A percentile compares a stretch with the other conserved stretches of the same genome.
Evolutionary conservation across 2,329 filamentous ascomycete species (phyloP).

Genomic region (Colletotrichum gigasporum): DNA sequence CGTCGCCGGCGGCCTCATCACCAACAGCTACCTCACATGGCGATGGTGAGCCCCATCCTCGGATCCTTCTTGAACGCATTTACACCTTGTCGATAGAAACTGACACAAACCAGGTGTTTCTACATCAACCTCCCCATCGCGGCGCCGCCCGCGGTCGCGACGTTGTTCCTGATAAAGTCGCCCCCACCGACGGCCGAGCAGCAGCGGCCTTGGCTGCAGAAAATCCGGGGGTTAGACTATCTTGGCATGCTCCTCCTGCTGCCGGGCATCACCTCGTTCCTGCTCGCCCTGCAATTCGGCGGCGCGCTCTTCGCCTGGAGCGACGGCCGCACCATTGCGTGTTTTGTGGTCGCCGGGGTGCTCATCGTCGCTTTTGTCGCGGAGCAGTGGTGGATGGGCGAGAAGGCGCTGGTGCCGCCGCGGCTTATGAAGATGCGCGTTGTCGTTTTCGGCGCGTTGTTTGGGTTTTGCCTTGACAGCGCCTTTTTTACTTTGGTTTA

Average conservation of each 20-base stretch:
- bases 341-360: conserved; percentile 37
- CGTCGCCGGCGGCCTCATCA: conserved; percentile 32
- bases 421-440: conserved; percentile 44
- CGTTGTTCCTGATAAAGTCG: conserved; percentile 37
- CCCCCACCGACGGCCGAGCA: conserved; percentile 21
- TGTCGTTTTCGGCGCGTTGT: conserved; percentile 35
- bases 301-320: conserved; percentile 44
- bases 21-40: conserved; percentile 15
- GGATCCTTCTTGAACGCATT: too few species aligned
- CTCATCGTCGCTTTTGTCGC: conserved; percentile 40
- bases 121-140: conserved; percentile 43
- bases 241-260: conserved; percentile 35
- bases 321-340: conserved; percentile 41
- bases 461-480: conserved; percentile 36
- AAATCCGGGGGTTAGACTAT: conserved; percentile 32
- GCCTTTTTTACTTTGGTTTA: conserved; percentile 21
- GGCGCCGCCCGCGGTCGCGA: conserved; percentile 34
- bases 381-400: conserved; percentile 43
- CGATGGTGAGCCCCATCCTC: conserved; percentile 25
- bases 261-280: conserved; percentile 48
- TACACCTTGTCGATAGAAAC: too few species aligned
- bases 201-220: conserved; percentile 27
- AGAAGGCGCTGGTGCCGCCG: conserved; percentile 47
- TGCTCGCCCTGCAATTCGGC: conserved; percentile 56
- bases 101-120: conserved; percentile 31